Conservation (phyloP, 1,284 basidiomycete genomes). For the Vanrija sp. region DNA sequence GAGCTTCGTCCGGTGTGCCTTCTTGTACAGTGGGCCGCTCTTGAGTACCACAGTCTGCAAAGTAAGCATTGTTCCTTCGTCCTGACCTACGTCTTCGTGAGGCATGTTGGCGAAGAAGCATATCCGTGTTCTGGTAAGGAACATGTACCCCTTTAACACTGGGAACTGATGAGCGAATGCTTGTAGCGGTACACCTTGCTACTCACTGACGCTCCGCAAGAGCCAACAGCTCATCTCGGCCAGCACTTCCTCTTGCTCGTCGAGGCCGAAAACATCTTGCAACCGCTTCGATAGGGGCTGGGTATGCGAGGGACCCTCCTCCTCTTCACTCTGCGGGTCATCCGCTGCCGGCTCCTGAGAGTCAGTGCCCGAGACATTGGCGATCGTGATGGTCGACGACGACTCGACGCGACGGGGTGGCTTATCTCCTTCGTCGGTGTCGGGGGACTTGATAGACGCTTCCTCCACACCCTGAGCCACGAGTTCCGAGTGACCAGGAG, state of each 20-base stretch:
- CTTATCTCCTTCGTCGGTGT: background rate
- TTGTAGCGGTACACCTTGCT: background rate
- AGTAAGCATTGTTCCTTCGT: background rate
- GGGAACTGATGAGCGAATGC: background rate
- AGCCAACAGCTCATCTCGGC: slow-evolving; percentile 90
- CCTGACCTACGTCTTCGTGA: slow-evolving; percentile 63
- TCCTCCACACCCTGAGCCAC: slow-evolving; percentile 35
- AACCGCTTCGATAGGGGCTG: slow-evolving; percentile 65
- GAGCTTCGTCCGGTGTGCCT: slow-evolving; percentile 75
- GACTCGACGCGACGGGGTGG: background rate
- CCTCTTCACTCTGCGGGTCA: slow-evolving; percentile 15
- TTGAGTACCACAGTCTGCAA: slow-evolving; percentile 76
- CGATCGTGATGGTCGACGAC: slow-evolving; percentile 5
- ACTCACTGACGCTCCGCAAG: slow-evolving; percentile 75
- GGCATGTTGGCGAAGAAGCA: slow-evolving; percentile 98
- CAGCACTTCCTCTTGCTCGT: slow-evolving; percentile 72
- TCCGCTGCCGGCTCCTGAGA: slow-evolving; percentile 19
- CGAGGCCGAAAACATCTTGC: slow-evolving; percentile 75
- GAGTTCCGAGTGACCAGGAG: slow-evolving; percentile 29
- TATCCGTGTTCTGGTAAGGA: slow-evolving; percentile 82
- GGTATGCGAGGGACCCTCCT: slow-evolving; percentile 12
- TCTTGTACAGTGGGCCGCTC: slow-evolving; percentile 78
- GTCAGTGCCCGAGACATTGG: slow-evolving; percentile 23
- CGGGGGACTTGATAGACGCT: slow-evolving; percentile 15
- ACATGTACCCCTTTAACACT: slow-evolving; percentile 97